Evolutionary conservation across 768 basidiomycete species (phyloP).

Genomic region (Heimioporus sp.): DNA sequence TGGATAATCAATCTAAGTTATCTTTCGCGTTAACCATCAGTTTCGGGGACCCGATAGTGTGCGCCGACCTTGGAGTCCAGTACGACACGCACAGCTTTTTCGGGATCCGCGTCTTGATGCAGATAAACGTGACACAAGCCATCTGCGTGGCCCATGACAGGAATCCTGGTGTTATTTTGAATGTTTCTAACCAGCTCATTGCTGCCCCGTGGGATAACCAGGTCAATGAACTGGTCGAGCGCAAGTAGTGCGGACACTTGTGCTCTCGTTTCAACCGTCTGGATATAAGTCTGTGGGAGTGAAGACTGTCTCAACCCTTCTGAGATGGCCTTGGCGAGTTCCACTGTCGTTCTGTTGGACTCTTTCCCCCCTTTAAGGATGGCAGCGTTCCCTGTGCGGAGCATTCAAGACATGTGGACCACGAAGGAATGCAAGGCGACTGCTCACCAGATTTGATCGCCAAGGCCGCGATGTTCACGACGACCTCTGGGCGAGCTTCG

Average conservation of each 20-base stretch:
- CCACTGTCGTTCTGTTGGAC: constrained; percentile 72
- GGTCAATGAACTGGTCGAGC: constrained; percentile 90
- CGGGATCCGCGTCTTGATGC: constrained; percentile 74
- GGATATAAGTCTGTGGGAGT: constrained; percentile 80
- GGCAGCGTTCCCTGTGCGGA: constrained; percentile 80
- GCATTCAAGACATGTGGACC: neutral
- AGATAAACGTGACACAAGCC: constrained; percentile 90
- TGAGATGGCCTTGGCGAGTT: constrained; percentile 80
- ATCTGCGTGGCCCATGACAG: constrained; percentile 99
- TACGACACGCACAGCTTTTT: constrained; percentile 79
- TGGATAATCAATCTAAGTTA: constrained; percentile 79
- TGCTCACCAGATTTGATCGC: constrained; percentile 92
- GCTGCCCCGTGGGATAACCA: constrained; percentile 95
- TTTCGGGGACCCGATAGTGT: neutral
- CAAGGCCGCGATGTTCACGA: constrained; percentile 93
- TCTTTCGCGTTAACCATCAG: neutral
- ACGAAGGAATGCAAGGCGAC: neutral
- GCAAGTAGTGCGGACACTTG: constrained; percentile 87
- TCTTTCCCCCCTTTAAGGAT: constrained; percentile 98
- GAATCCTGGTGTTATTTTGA: constrained; percentile 86
- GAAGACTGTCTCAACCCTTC: constrained; percentile 69
- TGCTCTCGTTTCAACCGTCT: constrained; percentile 86
- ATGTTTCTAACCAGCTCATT: constrained; percentile 87
- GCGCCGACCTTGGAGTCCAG: constrained; percentile 84
- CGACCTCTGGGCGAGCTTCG: constrained; percentile 95